A percentile compares a stretch with the other conserved stretches of the same genome.
Conservation (phyloP, 2,329 filamentous ascomycete genomes). For the Westerdykella aurantiaca region DNA sequence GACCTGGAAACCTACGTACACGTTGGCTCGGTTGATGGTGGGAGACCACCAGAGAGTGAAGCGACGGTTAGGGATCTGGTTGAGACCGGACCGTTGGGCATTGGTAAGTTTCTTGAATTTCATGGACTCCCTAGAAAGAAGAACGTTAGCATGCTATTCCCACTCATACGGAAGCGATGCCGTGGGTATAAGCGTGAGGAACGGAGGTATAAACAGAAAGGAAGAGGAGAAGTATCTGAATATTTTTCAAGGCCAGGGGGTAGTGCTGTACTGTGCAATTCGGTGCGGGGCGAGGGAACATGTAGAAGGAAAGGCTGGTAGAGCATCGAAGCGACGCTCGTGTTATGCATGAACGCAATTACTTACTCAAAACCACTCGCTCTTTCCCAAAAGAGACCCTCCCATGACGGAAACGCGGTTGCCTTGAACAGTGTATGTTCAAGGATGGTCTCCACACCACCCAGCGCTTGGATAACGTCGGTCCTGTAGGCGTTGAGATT, state of each 20-base stretch:
- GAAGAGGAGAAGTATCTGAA: too few species aligned
- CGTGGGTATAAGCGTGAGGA: not conserved
- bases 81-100: conserved; percentile 90
- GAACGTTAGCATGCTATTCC: not conserved
- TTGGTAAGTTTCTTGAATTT: conserved; percentile 99
- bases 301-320: too few species aligned
- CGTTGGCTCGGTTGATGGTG: conserved; percentile 90
- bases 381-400: conserved; percentile 86
- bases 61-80: conserved; percentile 96
- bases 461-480: conserved; percentile 91
- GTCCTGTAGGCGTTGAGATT: conserved; percentile 93
- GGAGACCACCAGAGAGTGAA: conserved; percentile 96
- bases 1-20: conserved; percentile 99
- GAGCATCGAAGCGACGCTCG: too few species aligned
- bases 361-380: conserved; percentile 41
- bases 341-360: too few species aligned
- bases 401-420: conserved; percentile 94
- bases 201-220: too few species aligned
- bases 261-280: too few species aligned
- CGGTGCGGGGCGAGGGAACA: too few species aligned
- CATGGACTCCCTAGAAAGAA: conserved; percentile 53
- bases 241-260: too few species aligned
- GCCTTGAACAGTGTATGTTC: conserved; percentile 97
- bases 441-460: conserved; percentile 95
- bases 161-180: not conserved